Percentiles rank a stretch among this genome's conserved stretches.
These are phyloP conservation scores for Avicennia marina DNA, from an alignment of 257 asterid genomes.

Conservation along the genomic window DNA sequence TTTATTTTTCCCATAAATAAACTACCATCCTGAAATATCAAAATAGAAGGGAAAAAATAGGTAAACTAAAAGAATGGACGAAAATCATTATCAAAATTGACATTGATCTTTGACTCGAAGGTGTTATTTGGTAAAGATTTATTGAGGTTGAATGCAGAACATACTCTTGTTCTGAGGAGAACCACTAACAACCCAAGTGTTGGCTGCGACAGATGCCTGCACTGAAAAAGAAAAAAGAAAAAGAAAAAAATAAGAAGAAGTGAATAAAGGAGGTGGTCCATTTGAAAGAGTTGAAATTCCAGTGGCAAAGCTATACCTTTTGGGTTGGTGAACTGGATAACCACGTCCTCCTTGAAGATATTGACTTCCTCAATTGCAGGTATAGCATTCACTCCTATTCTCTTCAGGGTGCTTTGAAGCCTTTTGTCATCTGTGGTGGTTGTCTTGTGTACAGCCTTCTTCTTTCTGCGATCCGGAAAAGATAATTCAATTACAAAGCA, in stretches of 20 bases:
- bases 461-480: slow-evolving; percentile 43
- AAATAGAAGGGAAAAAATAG: too few relatives aligned
- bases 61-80: neutral
- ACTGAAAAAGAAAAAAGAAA: slow-evolving; percentile 29
- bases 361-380: slow-evolving; percentile 80
- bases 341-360: slow-evolving; percentile 76
- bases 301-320: slow-evolving; percentile 35
- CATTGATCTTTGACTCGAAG: too few relatives aligned
- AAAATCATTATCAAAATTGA: neutral
- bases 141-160: slow-evolving; percentile 6
- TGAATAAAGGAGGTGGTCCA: neutral
- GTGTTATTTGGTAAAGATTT: neutral
- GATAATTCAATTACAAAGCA: neutral
- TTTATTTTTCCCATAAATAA: too few relatives aligned
- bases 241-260: neutral
- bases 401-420: slow-evolving; percentile 70
- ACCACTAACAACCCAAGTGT: slow-evolving; percentile 86
- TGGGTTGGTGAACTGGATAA: slow-evolving; percentile 59
- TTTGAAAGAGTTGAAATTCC: neutral
- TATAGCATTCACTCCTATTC: slow-evolving; percentile 71
- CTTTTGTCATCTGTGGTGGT: slow-evolving; percentile 73
- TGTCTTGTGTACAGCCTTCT: slow-evolving; percentile 79
- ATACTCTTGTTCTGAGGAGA: slow-evolving; percentile 74
- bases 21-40: too few relatives aligned
- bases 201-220: slow-evolving; percentile 78